Evolutionary conservation across 2,329 filamentous ascomycete genomes (phyloP), one percentile per base, ranked within the genome.

Genomic region (Fusarium praegraminearum): DNA sequence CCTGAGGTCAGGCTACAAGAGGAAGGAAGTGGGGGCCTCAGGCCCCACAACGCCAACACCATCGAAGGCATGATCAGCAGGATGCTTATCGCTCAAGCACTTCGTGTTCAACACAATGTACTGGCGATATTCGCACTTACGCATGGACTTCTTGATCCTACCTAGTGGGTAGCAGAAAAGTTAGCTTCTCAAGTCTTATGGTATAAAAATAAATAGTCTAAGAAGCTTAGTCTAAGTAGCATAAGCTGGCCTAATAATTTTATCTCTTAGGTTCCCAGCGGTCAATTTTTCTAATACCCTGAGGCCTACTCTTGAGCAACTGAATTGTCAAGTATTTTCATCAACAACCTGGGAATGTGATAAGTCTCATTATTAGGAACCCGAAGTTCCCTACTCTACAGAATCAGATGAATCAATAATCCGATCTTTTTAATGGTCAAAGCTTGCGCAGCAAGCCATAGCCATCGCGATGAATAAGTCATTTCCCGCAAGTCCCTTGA

Each of bases 101-200:
- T 26, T 15, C n/a, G 15, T 28, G 18, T 11, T 32, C 16, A 26
- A 24, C 4, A 63, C 60, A 62, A 57, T 63, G 40, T 36, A 6
- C 5, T 7, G 7, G 2, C 13, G 4, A 18, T 56, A 44, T 62
- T 56, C 49, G 49, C 57, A 63, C 60, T 12, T 4, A 10, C 18
- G 3, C 49, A 3, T 8, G 15, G 18, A 5, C 10, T 7, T 15
- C 33, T 40, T 4, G 33, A 41, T 13, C 28, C 20, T 22, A 22
- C 20, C 20, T 22, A n/a, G n/a, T n/a, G n/a, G n/a, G n/a, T n/a
- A n/a, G n/a, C n/a, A n/a, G n/a, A n/a, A n/a, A n/a, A n/a, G n/a
- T n/a, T n/a, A n/a, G n/a, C n/a, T n/a, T n/a, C n/a, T n/a, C n/a
- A n/a, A n/a, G n/a, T n/a, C n/a, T n/a, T n/a, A n/a, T n/a, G n/a